These are phyloP conservation scores for Priceomyces melissophilus DNA, from an alignment of 805 yeast species.

Conservation along the genomic window DNA sequence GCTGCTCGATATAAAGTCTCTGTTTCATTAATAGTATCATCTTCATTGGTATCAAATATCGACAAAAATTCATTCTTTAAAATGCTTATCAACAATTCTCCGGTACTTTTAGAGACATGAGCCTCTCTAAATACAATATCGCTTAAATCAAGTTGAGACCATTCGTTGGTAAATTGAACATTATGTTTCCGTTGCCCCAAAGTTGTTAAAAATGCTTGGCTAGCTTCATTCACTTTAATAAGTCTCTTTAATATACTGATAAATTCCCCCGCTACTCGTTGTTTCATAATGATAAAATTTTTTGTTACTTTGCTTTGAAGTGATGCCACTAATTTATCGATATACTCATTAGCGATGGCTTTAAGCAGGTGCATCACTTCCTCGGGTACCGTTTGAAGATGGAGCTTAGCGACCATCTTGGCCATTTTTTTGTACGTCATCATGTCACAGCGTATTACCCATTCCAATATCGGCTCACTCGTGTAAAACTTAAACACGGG, in stretches of 20 bases:
- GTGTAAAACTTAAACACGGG: conserved; percentile 60
- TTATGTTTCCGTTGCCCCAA: conserved; percentile 42
- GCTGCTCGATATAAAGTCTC: conserved; percentile 7
- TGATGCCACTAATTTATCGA: conserved; percentile 42
- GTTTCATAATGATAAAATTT: conserved; percentile 48
- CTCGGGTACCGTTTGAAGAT: conserved; percentile 55
- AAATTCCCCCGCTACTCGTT: conserved; percentile 53
- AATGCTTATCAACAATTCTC: conserved; percentile 27
- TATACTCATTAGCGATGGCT: conserved; percentile 47
- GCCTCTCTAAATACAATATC: conserved; percentile 47
- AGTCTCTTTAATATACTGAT: conserved; percentile 51
- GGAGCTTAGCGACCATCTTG: conserved; percentile 59
- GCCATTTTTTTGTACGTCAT: conserved; percentile 54
- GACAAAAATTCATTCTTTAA: conserved; percentile 33
- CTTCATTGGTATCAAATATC: conserved; percentile 15
- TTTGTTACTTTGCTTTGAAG: conserved; percentile 44
- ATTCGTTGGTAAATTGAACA: conserved; percentile 53
- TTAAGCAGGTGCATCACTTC: conserved; percentile 54
- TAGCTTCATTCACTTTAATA: conserved; percentile 52
- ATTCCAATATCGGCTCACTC: conserved; percentile 45
- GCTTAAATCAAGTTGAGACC: conserved; percentile 50
- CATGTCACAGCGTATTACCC: conserved; percentile 70
- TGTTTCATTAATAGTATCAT: conserved; percentile 1
- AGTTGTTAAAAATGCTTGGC: conserved; percentile 46
- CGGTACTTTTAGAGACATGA: conserved; percentile 42